Evolutionary conservation across 257 asterid genomes (phyloP).

Genomic region (Paraleonurus japonicus): DNA sequence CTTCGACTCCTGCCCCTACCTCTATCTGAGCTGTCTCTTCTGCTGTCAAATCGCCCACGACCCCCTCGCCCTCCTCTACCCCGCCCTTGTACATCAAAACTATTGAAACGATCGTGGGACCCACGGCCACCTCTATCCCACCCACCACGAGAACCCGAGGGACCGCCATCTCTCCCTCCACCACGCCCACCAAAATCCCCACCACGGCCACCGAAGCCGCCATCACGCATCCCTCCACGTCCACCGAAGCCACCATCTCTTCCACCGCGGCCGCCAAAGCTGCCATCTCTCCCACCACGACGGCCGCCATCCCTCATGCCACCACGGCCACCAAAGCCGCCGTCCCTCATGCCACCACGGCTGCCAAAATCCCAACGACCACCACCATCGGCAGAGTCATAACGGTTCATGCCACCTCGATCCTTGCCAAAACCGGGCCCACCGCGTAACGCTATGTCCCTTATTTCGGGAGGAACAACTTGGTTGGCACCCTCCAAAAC

Average conservation of each 20-base stretch:
- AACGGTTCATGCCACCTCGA: slow-evolving; percentile 71
- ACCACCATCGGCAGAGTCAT: slow-evolving; percentile 50
- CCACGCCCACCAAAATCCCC: slow-evolving; percentile 60
- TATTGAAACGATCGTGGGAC: slow-evolving; percentile 45
- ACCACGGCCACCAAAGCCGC: slow-evolving; percentile 62
- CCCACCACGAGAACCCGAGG: slow-evolving; percentile 55
- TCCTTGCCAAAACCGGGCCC: slow-evolving; percentile 71
- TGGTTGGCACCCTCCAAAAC: slow-evolving; percentile 94
- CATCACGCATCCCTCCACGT: slow-evolving; percentile 57
- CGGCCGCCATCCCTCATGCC: slow-evolving; percentile 65
- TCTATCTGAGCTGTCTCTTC: slow-evolving; percentile 64
- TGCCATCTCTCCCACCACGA: slow-evolving; percentile 71
- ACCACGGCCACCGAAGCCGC: slow-evolving; percentile 53
- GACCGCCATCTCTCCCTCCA: slow-evolving; percentile 50
- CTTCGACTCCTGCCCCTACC: slow-evolving; percentile 73
- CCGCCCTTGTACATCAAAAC: slow-evolving; percentile 61
- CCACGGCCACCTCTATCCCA: slow-evolving; percentile 83
- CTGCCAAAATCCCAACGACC: slow-evolving; percentile 83
- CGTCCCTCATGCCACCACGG: slow-evolving; percentile 65
- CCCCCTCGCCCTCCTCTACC: slow-evolving; percentile 81
- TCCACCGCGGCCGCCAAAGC: slow-evolving; percentile 59
- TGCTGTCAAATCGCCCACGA: slow-evolving; percentile 63
- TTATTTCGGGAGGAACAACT: slow-evolving; percentile 77
- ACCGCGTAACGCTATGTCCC: slow-evolving; percentile 82
- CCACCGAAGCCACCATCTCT: slow-evolving; percentile 62